These are phyloP conservation scores for Crepidotus variabilis DNA, from an alignment of 768 basidiomycete species.

Conservation along the genomic window DNA sequence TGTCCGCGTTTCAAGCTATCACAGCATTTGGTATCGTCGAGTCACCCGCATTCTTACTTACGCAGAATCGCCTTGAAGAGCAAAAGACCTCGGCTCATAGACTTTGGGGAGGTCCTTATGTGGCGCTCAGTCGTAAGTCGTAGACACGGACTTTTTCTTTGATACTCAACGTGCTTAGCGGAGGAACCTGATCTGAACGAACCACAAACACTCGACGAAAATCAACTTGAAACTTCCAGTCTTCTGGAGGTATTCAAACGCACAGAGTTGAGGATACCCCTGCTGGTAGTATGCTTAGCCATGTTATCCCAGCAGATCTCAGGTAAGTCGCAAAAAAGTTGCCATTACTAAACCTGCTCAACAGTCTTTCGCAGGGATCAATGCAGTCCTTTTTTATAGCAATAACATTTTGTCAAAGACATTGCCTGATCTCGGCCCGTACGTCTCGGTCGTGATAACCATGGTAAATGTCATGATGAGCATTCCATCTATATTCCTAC, in stretches of 20 bases:
- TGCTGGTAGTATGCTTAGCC: slow-evolving; percentile 63
- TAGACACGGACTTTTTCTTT: background rate
- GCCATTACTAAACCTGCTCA: slow-evolving; percentile 3
- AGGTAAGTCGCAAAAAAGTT: slow-evolving; percentile 34
- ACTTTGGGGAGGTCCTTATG: slow-evolving; percentile 46
- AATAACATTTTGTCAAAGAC: slow-evolving; percentile 82
- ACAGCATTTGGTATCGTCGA: slow-evolving; percentile 55
- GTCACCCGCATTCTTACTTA: slow-evolving; percentile 65
- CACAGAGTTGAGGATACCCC: slow-evolving; percentile 55
- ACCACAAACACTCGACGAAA: slow-evolving; percentile 21
- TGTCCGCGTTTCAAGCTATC: slow-evolving; percentile 58
- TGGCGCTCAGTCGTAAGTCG: slow-evolving; percentile 25
- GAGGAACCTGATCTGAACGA: slow-evolving; percentile 43
- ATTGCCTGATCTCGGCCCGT: slow-evolving; percentile 76
- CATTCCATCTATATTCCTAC: slow-evolving; percentile 81
- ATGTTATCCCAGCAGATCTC: slow-evolving; percentile 85
- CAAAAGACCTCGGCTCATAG: slow-evolving; percentile 40
- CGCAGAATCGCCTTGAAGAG: slow-evolving; percentile 46
- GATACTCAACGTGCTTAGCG: too few relatives aligned
- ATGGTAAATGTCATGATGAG: slow-evolving; percentile 81
- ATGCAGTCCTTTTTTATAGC: slow-evolving; percentile 89
- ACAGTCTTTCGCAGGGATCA: slow-evolving; percentile 52
- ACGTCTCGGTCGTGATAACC: slow-evolving; percentile 84
- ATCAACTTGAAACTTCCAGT: slow-evolving; percentile 33
- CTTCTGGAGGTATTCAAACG: slow-evolving; percentile 49